A percentile compares a stretch with the other conserved stretches of the same genome.
Evolutionary conservation across 2,329 filamentous ascomycete species (phyloP).

Genomic region (Scleromitrula shiraiana): DNA sequence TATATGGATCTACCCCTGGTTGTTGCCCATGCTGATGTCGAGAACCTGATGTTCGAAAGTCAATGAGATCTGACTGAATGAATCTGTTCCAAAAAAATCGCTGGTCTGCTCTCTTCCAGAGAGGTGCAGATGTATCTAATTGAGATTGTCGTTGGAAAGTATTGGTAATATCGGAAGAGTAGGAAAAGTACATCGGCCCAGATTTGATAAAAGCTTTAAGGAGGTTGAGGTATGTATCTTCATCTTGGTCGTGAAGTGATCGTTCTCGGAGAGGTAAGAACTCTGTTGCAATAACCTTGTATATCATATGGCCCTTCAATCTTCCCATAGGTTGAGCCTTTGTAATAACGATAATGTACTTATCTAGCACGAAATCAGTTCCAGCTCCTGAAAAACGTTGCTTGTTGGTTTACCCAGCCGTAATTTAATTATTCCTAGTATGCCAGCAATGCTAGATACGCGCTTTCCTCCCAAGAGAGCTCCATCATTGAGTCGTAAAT

Average conservation of each 20-base stretch:
- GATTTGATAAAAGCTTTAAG: conserved; percentile 75
- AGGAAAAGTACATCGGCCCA: conserved; percentile 95
- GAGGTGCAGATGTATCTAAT: conserved; percentile 58
- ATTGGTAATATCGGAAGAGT: conserved; percentile 94
- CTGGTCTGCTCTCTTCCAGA: conserved; percentile 91
- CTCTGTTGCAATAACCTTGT: conserved; percentile 85
- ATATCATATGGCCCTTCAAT: conserved; percentile 92
- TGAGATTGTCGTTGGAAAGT: conserved; percentile 90
- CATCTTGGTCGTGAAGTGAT: conserved; percentile 83
- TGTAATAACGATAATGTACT: conserved; percentile 94
- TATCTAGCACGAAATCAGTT: conserved; percentile 46
- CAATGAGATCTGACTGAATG: conserved; percentile 81
- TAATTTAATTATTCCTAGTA: conserved; percentile 87
- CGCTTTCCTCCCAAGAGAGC: conserved; percentile 68
- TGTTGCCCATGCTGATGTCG: conserved; percentile 62
- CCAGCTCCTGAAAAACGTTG: background rate
- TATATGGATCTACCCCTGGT: conserved; percentile 77
- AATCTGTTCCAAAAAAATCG: conserved; percentile 99
- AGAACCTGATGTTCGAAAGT: conserved; percentile 63
- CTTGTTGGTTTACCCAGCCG: conserved; percentile 61
- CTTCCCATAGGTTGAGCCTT: conserved; percentile 87
- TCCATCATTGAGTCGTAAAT: conserved; percentile 77
- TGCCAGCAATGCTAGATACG: conserved; percentile 90
- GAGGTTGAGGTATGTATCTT: conserved; percentile 81
- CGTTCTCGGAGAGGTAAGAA: conserved; percentile 91